These are phyloP conservation scores for Ceratobasidium theobromae DNA, from an alignment of 1,284 basidiomycete species.

Conservation along the genomic window DNA sequence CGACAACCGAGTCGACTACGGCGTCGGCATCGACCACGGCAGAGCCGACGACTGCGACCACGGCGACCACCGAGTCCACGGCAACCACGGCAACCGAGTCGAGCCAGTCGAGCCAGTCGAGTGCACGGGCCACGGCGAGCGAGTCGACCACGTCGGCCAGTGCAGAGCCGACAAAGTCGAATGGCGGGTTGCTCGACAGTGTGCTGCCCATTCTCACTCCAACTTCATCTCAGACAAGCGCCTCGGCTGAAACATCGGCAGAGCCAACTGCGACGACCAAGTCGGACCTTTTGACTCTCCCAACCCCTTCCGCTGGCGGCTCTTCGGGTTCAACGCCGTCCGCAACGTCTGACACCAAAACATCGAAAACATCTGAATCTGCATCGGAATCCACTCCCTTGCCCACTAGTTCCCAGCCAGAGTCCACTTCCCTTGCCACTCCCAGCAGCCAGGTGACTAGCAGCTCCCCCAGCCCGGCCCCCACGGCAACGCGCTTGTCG, in stretches of 20 bases:
- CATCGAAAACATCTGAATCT: no score
- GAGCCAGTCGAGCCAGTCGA: no score
- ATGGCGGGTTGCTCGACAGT: not conserved
- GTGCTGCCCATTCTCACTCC: not conserved
- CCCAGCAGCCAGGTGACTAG: no score
- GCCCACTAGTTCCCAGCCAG: no score
- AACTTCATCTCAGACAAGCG: not conserved
- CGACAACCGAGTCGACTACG: not conserved
- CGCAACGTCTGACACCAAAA: no score
- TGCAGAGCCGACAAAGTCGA: not conserved
- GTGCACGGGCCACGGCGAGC: not conserved
- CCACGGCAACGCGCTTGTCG: no score
- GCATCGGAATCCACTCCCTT: no score
- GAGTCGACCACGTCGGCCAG: not conserved
- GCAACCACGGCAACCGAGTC: not conserved
- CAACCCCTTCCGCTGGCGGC: no score
- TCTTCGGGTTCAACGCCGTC: no score
- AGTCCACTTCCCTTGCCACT: no score
- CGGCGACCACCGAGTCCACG: not conserved
- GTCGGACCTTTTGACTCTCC: not conserved
- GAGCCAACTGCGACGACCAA: not conserved
- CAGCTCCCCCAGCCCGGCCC: no score
- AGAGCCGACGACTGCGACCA: not conserved
- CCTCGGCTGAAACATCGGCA: not conserved
- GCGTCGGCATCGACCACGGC: not conserved